A percentile compares a stretch with the other conserved stretches of the same genome.
These are phyloP conservation scores for Carex myosuroides DNA, from an alignment of 176 grass and related monocot genomes.

Conservation along the genomic window DNA sequence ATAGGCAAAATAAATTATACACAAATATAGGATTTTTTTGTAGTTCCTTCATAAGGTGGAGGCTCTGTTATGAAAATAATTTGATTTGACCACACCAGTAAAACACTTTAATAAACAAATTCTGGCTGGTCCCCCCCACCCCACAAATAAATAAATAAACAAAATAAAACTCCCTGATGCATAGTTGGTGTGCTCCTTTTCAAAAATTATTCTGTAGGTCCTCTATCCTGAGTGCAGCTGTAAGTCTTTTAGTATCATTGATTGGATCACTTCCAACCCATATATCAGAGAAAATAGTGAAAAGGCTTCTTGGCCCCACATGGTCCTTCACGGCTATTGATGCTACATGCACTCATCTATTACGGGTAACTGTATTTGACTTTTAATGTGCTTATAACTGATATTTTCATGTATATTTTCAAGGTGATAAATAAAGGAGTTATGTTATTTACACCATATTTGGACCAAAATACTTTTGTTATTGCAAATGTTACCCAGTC, in stretches of 20 bases:
- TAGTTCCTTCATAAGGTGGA: background rate
- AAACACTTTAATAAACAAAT: no score
- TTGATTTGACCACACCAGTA: background rate
- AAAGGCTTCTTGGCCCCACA: conserved; percentile 56
- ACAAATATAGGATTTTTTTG: background rate
- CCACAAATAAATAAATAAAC: background rate
- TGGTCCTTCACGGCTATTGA: conserved; percentile 69
- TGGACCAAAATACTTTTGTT: background rate
- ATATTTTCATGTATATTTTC: background rate
- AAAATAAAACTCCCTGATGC: background rate
- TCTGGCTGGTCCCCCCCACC: background rate
- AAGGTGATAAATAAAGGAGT: background rate
- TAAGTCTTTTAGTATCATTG: conserved; percentile 57
- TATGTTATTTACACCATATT: conserved; percentile 2
- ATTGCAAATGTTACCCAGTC: background rate
- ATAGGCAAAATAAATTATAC: background rate
- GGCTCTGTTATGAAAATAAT: background rate
- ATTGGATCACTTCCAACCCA: conserved; percentile 46
- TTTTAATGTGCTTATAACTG: background rate
- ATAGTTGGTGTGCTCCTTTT: background rate
- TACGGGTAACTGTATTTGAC: conserved; percentile 33
- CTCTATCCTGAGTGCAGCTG: conserved; percentile 53
- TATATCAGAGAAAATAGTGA: conserved; percentile 43
- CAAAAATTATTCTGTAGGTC: conserved; percentile 29
- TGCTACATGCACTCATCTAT: conserved; percentile 63